Evolutionary conservation across 305 asterid genomes (phyloP).

Genomic region (Rubia peregrina): DNA sequence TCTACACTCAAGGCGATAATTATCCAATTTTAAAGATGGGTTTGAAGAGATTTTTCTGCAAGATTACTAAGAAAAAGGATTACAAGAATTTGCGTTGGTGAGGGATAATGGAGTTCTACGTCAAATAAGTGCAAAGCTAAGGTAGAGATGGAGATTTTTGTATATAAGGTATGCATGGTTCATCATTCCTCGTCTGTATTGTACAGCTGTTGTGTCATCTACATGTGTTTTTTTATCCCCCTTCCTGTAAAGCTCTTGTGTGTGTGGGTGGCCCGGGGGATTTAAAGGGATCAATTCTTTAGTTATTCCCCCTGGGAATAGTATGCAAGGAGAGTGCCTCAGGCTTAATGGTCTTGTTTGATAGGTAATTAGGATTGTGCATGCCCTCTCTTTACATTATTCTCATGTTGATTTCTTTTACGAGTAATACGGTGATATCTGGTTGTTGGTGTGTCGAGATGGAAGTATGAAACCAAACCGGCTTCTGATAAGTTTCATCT

Average conservation of each 20-base stretch:
- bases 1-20: constrained; percentile 1
- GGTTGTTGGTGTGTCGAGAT: background rate
- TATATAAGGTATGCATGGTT: constrained; percentile 8
- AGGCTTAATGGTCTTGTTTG: background rate
- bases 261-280: background rate
- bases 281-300: too few relatives aligned
- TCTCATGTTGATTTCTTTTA: background rate
- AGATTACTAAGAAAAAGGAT: constrained; percentile 8
- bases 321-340: too few relatives aligned
- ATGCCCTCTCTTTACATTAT: background rate
- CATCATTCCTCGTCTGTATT: background rate
- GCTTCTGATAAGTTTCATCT: background rate
- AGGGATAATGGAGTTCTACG: background rate
- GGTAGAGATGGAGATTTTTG: constrained; percentile 1
- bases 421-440: background rate
- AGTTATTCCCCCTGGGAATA: too few relatives aligned
- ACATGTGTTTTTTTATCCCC: background rate
- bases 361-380: background rate
- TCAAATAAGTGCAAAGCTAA: constrained; percentile 1
- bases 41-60: constrained; percentile 7
- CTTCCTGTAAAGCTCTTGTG: background rate
- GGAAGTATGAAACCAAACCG: background rate
- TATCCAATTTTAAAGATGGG: constrained; percentile 1
- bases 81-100: constrained; percentile 6
- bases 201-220: background rate